Base-by-base conservation (phyloP, 495 filamentous ascomycete genomes). In the Podospora pseudopauciseta region DNA sequence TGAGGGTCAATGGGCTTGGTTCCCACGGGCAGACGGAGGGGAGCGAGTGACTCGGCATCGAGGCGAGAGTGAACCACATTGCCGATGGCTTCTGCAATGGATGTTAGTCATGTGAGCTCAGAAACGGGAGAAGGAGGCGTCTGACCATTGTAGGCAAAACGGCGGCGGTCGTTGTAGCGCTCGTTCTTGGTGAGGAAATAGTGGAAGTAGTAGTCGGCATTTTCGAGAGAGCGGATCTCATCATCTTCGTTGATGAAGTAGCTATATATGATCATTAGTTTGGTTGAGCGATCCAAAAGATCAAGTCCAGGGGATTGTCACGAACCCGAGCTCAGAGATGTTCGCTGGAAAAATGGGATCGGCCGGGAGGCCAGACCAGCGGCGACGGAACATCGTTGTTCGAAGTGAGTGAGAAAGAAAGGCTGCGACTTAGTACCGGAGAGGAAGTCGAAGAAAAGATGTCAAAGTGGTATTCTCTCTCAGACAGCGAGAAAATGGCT, bases 211-310 rank as follows among this genome's bases (percentile, higher is more conserved):
- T 85, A 76, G 20, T 88, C 82, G 2, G 89, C 87, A 66, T 91
- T 78, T 9, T 84, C 80, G 68, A 90, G 87, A 70, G 81, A 85
- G 57, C 89, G 85, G 70, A 96, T 87, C 73, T 92, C 88, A 71
- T 93, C 90, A 9, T 86, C 77, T 3, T 87, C 82, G 64, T 89
- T 91, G 80, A 94, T 78, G 72, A 87, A 89, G 73, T 91, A 93
- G 16, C 91, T 93, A 9, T 0, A 26, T 6, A 9, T 4, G 19
- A 4, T 39, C 64, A 58, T 79, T 26, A 75, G 70, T 62, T 30
- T 1, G 15, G 49, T 7, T 15, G 23, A 23, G 30, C 5, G 27
- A 56, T 30, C n/a, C 57, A 18, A 56, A 64, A 4, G 7, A 27
- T 27, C 2, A 4, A 28, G 20, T 4, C 15, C 18, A 18, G 16